Conservation (phyloP, 2,329 filamentous ascomycete genomes). For the Fusarium pininemorale region DNA sequence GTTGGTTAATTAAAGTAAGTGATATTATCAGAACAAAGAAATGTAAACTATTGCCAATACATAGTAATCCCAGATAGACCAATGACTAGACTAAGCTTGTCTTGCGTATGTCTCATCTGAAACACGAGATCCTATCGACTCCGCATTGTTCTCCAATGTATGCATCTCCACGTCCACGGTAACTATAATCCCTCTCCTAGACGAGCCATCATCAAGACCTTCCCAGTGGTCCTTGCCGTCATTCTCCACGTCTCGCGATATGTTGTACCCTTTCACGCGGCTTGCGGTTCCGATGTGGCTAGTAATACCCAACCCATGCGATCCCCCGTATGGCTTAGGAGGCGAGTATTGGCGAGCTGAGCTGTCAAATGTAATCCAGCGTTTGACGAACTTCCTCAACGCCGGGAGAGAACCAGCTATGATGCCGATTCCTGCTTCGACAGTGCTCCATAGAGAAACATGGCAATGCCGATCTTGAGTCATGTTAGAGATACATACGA, state of each 20-base stretch:
- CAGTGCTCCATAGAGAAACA: neutral
- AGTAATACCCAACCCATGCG: neutral
- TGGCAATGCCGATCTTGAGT: neutral
- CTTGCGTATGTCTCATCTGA: neutral
- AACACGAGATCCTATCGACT: neutral
- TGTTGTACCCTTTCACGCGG: neutral
- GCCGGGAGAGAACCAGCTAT: conserved; percentile 8
- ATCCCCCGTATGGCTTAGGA: neutral
- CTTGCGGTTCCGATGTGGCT: neutral
- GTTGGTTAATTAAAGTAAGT: accelerated
- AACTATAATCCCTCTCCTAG: conserved; percentile 12
- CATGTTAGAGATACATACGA: accelerated
- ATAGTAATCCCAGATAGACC: neutral
- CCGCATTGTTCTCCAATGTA: neutral
- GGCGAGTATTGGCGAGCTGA: neutral
- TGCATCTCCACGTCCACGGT: conserved; percentile 29
- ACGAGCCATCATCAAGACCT: conserved; percentile 11
- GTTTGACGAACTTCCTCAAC: neutral
- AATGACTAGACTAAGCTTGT: neutral
- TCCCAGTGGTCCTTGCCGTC: conserved; percentile 8
- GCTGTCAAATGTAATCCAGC: conserved; percentile 9
- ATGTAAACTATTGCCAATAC: too few species aligned
- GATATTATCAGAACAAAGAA: neutral
- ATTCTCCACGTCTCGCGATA: neutral
- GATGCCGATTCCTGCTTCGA: conserved; percentile 5